Percentiles rank a stretch among this genome's conserved stretches.
These are phyloP conservation scores for Aspergillus pseudotamarii DNA, from an alignment of 2,329 filamentous ascomycete genomes.

Conservation along the genomic window DNA sequence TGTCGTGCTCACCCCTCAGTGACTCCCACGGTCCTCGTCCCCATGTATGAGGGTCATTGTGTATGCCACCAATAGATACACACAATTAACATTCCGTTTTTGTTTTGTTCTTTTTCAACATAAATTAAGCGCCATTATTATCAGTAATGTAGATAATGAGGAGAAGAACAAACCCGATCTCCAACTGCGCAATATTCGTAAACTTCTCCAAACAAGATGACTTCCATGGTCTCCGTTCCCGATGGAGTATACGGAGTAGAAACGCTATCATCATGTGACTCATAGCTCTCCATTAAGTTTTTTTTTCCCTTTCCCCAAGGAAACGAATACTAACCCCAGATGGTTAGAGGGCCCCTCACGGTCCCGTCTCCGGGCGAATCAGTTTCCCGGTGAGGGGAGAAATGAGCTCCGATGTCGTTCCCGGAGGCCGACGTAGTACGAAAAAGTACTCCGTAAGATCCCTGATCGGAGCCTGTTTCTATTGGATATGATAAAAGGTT, in stretches of 20 bases:
- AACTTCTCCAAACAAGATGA: not conserved
- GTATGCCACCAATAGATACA: not conserved
- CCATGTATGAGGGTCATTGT: not conserved
- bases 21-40: slow-evolving; percentile 8
- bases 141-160: not conserved
- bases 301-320: not conserved
- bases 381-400: not conserved
- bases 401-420: slow-evolving; percentile 2
- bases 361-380: not conserved
- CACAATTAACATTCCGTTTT: not conserved
- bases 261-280: not conserved
- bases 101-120: not conserved
- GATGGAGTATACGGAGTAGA: not conserved
- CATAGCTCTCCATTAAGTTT: not conserved
- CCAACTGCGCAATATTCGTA: not conserved
- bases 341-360: not conserved
- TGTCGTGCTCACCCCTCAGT: slow-evolving; percentile 1
- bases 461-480: not conserved
- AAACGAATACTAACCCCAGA: not conserved
- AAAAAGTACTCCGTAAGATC: slow-evolving; percentile 5
- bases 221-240: not conserved
- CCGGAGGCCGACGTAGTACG: not conserved
- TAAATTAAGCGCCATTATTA: not conserved
- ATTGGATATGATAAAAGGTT: slow-evolving; percentile 1
- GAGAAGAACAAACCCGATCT: not conserved